Evolutionary conservation across 163 green algal species (phyloP), one percentile per base, ranked within the genome.

Genomic region (Scenedesmus sp.): DNA sequence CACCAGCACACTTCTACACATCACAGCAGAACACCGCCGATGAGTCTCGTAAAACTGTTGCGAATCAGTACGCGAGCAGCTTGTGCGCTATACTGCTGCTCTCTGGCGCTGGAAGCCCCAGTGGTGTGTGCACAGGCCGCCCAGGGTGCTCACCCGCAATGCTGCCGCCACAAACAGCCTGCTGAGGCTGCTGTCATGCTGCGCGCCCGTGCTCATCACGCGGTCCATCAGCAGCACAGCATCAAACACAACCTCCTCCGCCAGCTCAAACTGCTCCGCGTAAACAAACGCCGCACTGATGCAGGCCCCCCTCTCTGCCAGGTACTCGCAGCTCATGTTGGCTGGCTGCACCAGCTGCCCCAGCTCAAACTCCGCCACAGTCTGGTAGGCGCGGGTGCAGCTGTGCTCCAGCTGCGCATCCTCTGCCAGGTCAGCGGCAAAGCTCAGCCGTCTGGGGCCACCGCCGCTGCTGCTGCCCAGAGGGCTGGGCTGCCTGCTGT

Each of bases 231-330:
- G 91, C 85, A 97, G 92, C 80, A 97, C 92, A 0, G 93, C 94
- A 68, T 98, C 96, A 90, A 98, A 95, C 80, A 96, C 91, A n/a
- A 94, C 73, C 86, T 88, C 86, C 51, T 96, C 94, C 20, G 79
- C 83, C 78, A 96, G 90, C 37, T 88, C 83, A 68, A 96, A 85
- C 51, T 56, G 72, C 44, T 86, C 42, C n/a, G 85, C 86, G 9
- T 91, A 43, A 51, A 42, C 73, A 37, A 89, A 92, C n/a, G 79
- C 88, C 5, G 86, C 70, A 26, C 13, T n/a, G 15, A 80, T 80
- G 61, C 44, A 89, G 44, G 56, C 56, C 20, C 72, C 53, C 26
- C 89, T 15, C 53, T 90, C 85, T 13, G 85, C 70, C 44, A 90
- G 72, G 72, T 90, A 90, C 85, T 90, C 85, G 18, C 26, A 42